Base-by-base conservation (phyloP, 2,329 filamentous ascomycete genomes). In the Endothia cerciana region DNA sequence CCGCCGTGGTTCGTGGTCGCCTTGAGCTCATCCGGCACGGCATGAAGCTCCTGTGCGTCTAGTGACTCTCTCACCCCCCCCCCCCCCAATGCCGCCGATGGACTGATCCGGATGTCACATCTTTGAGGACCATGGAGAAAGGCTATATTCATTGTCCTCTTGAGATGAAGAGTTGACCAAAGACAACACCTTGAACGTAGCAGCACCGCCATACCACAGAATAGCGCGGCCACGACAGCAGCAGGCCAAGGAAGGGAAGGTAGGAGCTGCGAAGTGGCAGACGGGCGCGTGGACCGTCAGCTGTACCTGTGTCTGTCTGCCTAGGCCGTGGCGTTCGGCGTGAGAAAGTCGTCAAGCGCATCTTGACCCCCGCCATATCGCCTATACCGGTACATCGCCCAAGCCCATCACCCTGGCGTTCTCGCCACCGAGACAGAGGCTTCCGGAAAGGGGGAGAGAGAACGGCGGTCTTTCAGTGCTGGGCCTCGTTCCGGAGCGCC, bases 1-100 rank as follows among this genome's bases (percentile, higher is more conserved):
- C 40, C 25, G 15, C 25, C 5, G 59, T 47, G 45, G 17, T 10
- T 30, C 22, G 25, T 11, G 51, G 28, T 43, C 49, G 25, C 2
- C 38, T 40, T 43, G 22, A n/a, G 22, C 60, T 63, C 51, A n/a
- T 51, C 19, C 15, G 10, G 38, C 41, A 57, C 63, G 43, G 40
- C 56, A 68, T 68, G 66, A 63, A 56, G 38, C 36, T 51, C 41
- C 25, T 28, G 41, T 40, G 30, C 58, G 51, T 49, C 51, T 58
- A 59, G 65, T 63, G 43, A 53, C 57, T 51, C 3, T 7, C 43
- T 43, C 40, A n/a, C 45, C 22, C 47, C 41, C 59, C 51, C 53
- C 25, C 28, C n/a, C 15, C 10, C 10, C 11, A 33, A 25, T n/a
- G n/a, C n/a, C 25, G 33, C 43, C 11, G n/a, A 41, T 62, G 25